These are phyloP conservation scores for Candida glucosophila DNA, from an alignment of 1,139 yeast species.

Conservation along the genomic window DNA sequence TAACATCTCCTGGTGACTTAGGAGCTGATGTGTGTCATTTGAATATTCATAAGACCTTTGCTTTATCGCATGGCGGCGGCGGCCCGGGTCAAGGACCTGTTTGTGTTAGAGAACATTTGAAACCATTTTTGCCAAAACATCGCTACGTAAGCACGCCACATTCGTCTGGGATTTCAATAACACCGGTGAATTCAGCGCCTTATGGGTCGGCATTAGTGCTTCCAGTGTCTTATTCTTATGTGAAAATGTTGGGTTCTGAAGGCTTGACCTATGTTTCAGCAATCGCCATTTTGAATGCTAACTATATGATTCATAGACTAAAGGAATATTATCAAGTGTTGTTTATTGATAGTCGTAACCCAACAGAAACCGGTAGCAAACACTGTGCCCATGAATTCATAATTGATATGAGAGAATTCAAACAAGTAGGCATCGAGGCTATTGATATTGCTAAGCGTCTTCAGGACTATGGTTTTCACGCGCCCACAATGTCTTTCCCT, in stretches of 20 bases:
- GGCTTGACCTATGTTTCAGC: constrained; percentile 82
- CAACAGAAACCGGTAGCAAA: constrained; percentile 44
- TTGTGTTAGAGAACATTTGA: constrained; percentile 79
- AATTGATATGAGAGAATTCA: constrained; percentile 81
- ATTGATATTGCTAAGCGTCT: constrained; percentile 94
- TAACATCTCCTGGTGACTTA: constrained; percentile 93
- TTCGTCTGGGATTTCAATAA: constrained; percentile 47
- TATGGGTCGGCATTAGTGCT: constrained; percentile 91
- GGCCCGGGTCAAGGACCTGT: constrained; percentile 99
- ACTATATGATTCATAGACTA: constrained; percentile 82
- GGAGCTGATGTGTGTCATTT: constrained; percentile 99
- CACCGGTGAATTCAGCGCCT: constrained; percentile 86
- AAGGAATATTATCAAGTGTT: constrained; percentile 65
- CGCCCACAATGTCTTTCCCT: constrained; percentile 98
- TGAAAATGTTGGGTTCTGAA: constrained; percentile 82
- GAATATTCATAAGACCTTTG: constrained; percentile 93
- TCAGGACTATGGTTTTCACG: constrained; percentile 97
- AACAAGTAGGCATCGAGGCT: constrained; percentile 78
- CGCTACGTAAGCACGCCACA: constrained; percentile 53
- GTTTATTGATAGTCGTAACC: constrained; percentile 49
- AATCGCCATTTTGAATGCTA: constrained; percentile 88
- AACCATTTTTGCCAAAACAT: constrained; percentile 79
- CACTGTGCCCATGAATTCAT: constrained; percentile 97
- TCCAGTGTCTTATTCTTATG: constrained; percentile 91
- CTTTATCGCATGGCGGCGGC: constrained; percentile 98